Conservation (phyloP, 1,284 basidiomycete genomes). For the Rhodotorula sp. region DNA sequence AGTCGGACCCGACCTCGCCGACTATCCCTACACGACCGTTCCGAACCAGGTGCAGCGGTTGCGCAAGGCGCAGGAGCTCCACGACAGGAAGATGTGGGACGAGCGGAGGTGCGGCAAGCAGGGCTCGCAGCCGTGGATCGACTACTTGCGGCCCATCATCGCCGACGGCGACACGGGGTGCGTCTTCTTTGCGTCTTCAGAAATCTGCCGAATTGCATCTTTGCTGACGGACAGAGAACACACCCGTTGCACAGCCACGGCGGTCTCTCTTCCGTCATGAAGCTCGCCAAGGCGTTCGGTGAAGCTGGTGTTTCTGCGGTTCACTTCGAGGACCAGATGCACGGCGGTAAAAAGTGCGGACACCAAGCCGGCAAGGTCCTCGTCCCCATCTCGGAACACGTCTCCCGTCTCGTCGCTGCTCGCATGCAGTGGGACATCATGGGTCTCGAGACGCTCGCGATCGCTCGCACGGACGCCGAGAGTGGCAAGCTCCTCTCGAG, state of each 20-base stretch:
- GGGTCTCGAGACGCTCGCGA: constrained; percentile 80
- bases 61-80: constrained; percentile 78
- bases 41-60: constrained; percentile 86
- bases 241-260: constrained; percentile 63
- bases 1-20: constrained; percentile 94
- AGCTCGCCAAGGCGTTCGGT: constrained; percentile 86
- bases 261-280: constrained; percentile 93
- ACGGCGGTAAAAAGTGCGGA: constrained; percentile 90
- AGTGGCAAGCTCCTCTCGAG: constrained; percentile 81
- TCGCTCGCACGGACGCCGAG: constrained; percentile 89
- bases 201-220: no score
- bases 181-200: constrained; percentile 41
- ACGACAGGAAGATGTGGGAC: constrained; percentile 82
- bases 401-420: constrained; percentile 74
- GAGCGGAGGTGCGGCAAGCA: constrained; percentile 58
- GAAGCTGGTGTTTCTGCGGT: constrained; percentile 86
- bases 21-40: constrained; percentile 92
- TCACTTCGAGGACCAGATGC: constrained; percentile 87
- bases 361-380: constrained; percentile 92
- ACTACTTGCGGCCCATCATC: constrained; percentile 89
- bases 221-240: neutral
- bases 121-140: constrained; percentile 63
- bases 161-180: constrained; percentile 93
- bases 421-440: constrained; percentile 86
- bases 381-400: constrained; percentile 80